Conservation (phyloP, 2,329 filamentous ascomycete species). For the Colletotrichum phormii region DNA sequence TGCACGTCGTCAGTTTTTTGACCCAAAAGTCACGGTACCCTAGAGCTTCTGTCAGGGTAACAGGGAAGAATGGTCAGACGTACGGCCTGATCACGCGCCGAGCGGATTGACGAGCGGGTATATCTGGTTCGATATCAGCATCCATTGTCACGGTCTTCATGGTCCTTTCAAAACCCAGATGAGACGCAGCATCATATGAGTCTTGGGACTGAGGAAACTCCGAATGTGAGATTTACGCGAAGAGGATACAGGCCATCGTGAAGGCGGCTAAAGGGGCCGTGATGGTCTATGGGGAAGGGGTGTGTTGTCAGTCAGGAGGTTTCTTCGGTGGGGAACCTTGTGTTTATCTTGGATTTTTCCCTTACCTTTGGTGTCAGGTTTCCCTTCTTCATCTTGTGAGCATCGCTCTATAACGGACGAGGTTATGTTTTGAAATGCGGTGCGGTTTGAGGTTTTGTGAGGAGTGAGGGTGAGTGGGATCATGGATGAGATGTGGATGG, state of each 20-base stretch:
- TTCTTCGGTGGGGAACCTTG: background rate
- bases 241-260: conserved; percentile 64
- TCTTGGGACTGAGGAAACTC: too few species aligned
- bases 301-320: background rate
- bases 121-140: conserved; percentile 44
- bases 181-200: background rate
- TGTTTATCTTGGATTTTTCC: too few species aligned
- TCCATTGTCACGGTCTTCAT: too few species aligned
- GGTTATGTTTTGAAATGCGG: background rate
- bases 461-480: background rate
- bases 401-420: background rate
- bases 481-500: conserved; percentile 11
- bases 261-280: conserved; percentile 64
- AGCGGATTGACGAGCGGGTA: conserved; percentile 54
- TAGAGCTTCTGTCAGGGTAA: too few species aligned
- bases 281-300: conserved; percentile 49
- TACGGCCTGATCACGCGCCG: conserved; percentile 50
- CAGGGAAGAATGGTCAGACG: conserved; percentile 23
- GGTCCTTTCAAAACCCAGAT: too few species aligned
- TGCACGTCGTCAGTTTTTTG: background rate
- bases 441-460: conserved; percentile 6
- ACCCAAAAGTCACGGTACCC: too few species aligned
- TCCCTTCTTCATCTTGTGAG: conserved; percentile 32
- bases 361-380: conserved; percentile 37
- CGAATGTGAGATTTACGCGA: conserved; percentile 51